Base-by-base conservation (phyloP, 2,329 filamentous ascomycete genomes). In the Xenosphaeropsis pyriputrescens region DNA sequence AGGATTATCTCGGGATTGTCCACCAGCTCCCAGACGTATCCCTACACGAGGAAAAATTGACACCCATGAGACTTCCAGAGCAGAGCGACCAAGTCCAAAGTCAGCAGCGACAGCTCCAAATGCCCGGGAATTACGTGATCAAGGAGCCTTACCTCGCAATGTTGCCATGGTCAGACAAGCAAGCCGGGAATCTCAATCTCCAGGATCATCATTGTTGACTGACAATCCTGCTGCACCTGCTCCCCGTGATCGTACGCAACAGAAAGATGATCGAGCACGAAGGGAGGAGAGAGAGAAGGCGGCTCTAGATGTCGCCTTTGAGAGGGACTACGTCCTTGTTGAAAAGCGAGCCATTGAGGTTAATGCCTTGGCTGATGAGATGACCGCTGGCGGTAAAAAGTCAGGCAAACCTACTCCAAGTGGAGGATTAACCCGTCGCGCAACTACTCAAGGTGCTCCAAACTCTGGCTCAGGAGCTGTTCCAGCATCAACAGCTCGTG, bases 301-400 rank as follows among this genome's bases (percentile, higher is more conserved):
- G 3, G 85, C 84, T 2, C 84, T 93, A 50, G 89, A 96, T 45
- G 77, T 93, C 35, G 83, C 83, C 1, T 82, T 93, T 49, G 88
- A 94, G 54, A 76, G 89, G 46, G 91, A 96, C 47, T 98, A 96
- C 50, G 89, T 98, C 15, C 69, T 96, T 18, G 85, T 98, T 11
- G 91, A 98, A 62, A 94, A 95, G 63, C 78, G 81, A 46, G 82
- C 86, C 15, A 88, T 98, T 9, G 89, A 96, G 57, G 89, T 98
- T 36, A 96, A 98, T 56, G 91, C 91, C 2, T 81, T 98, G 51
- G 91, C 91, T 16, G 91, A 98, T 57, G 89, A 96, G 59, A 66
- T 98, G 53, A 88, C 85, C 33, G 82, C 86, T 37, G 89, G 83
- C 51, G 56, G 52, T 17, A 56, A 68, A 45, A 57, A 65, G 29